Evolutionary conservation across 108 stramenopile genomes (phyloP), one percentile per base, ranked within the genome.

Genomic region (Pseudonitzschia multistriata): DNA sequence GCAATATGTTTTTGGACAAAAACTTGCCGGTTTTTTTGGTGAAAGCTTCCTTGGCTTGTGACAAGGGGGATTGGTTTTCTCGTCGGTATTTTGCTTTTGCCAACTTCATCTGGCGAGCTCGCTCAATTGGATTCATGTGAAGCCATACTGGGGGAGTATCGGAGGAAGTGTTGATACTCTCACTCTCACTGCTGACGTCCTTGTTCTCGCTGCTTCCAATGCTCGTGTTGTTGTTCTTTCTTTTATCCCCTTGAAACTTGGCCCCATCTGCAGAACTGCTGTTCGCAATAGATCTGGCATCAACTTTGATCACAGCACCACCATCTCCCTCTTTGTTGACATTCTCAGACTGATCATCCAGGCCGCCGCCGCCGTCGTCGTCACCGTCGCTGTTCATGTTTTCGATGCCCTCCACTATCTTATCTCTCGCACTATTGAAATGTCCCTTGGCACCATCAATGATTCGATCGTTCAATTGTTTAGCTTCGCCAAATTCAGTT

Each of bases 401-500:
- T 54, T 78, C 66, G 31, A 78, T 78, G 27, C 66, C 57, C 19
- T 50, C 35, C 8, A 72, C 69, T 11, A 72, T 22, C 3, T 35
- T 14, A 11, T 67, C 67, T 49, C 77, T 50, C 21, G 73, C 69
- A 6, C 19, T 35, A 22, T 47, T 62, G 33, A 74, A 35, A 42
- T 66, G 63, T 1, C 29, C 62, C 50, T 71, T 74, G 8, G 73
- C 63, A 21, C 21, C 42, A 40, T 71, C 77, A 15, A 80, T 64
- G 3, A 77, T 36, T 33, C 57, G 52, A 25, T 81, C 70, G 31
- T 78, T 78, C 50, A 78, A 28, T 31, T 71, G 40, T 29, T 62
- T 62, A 2, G 81, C 81, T 14, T 65, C 68, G 0, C 64, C 66
- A 50, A 85, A 85, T 67, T 85, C 84, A 3, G 67, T 77, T 31